Percentiles rank a stretch among this genome's conserved stretches.
phyloP scores from a whole-genome alignment of 1,284 basidiomycete species.

The Ustilago shanxiensis region DNA sequence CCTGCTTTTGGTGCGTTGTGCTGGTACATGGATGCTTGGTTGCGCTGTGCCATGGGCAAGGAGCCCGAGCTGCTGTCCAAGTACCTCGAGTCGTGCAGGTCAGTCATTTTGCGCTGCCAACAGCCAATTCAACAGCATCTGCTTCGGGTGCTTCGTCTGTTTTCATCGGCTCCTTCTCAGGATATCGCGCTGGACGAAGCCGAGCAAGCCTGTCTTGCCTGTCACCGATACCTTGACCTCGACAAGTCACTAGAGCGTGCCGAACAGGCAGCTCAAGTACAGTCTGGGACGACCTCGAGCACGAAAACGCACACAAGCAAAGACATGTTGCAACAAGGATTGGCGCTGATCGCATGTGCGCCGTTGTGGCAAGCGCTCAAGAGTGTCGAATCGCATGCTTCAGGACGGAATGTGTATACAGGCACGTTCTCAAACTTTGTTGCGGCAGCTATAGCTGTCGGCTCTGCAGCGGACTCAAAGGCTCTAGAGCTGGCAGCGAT shows the following conservation, averaged over 20 bases:
- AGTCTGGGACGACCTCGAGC: background rate
- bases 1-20: slow-evolving; percentile 32
- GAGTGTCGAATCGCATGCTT: slow-evolving; percentile 26
- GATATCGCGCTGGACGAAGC: slow-evolving; percentile 35
- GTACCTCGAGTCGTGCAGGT: slow-evolving; percentile 16
- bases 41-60: slow-evolving; percentile 31
- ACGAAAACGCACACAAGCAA: too few species aligned
- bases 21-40: slow-evolving; percentile 37
- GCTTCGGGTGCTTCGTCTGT: slow-evolving; percentile 15
- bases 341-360: slow-evolving; percentile 26
- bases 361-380: slow-evolving; percentile 28
- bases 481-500: slow-evolving; percentile 24
- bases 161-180: slow-evolving; percentile 26
- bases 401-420: slow-evolving; percentile 22
- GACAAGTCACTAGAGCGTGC: slow-evolving; percentile 5
- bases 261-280: background rate
- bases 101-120: background rate
- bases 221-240: slow-evolving; percentile 30
- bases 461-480: background rate
- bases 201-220: slow-evolving; percentile 28
- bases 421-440: slow-evolving; percentile 39
- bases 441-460: slow-evolving; percentile 21
- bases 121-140: slow-evolving; percentile 22
- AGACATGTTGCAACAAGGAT: slow-evolving; percentile 14
- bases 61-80: slow-evolving; percentile 28